Evolutionary conservation across 1,284 basidiomycete genomes (phyloP).

Genomic region (Exobasidium cylindrosporum): DNA sequence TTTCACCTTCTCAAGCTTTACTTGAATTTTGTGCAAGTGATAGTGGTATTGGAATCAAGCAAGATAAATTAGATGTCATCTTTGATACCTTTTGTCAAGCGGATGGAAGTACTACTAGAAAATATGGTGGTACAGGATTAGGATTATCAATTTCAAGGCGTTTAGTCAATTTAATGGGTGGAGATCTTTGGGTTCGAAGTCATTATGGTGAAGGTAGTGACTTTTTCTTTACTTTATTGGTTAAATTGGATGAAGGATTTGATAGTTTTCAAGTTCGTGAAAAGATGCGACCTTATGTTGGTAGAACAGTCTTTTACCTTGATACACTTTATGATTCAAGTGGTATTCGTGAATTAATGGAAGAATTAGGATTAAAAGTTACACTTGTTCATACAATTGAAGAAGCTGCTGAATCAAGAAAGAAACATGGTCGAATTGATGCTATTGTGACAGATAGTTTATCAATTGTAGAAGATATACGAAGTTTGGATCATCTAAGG

Average conservation of each 20-base stretch:
- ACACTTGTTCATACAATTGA: conserved; percentile 73
- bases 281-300: conserved; percentile 50
- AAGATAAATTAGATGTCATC: conserved; percentile 96
- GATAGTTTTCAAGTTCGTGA: conserved; percentile 40
- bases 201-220: conserved; percentile 82
- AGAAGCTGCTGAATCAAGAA: conserved; percentile 70
- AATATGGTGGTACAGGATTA: conserved; percentile 96
- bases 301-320: conserved; percentile 70
- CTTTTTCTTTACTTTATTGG: conserved; percentile 89
- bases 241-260: conserved; percentile 49
- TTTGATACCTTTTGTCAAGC: conserved; percentile 99
- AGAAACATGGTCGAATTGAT: conserved; percentile 78
- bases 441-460: conserved; percentile 92
- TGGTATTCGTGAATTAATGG: conserved; percentile 74
- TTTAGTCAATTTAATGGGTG: conserved; percentile 94
- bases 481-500: conserved; percentile 88
- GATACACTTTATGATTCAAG: conserved; percentile 78
- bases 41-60: conserved; percentile 97
- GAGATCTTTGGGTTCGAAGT: conserved; percentile 97
- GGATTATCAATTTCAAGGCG: conserved; percentile 73
- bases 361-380: conserved; percentile 76
- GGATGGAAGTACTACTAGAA: conserved; percentile 68
- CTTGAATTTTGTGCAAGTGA: conserved; percentile 97
- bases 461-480: conserved; percentile 76
- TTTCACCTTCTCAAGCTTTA: conserved; percentile 73